phyloP scores from a whole-genome alignment of 2,329 filamentous ascomycete genomes.

The Lomentospora prolificans region DNA sequence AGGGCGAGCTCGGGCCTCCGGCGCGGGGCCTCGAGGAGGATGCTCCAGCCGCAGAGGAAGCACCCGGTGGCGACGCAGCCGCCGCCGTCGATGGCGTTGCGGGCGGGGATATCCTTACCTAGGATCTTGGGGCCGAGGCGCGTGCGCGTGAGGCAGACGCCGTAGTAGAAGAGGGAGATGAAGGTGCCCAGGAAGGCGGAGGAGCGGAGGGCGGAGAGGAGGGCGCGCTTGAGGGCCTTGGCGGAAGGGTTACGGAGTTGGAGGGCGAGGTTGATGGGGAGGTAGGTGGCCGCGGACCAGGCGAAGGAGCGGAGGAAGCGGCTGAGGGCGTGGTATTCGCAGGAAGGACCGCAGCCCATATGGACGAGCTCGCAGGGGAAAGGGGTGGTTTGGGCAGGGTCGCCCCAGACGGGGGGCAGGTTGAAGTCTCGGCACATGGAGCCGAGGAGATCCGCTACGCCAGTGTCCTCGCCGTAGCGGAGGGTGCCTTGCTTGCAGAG shows the following conservation, averaged over 20 bases:
- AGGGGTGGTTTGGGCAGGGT: conserved; percentile 58
- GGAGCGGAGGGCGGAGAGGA: conserved; percentile 56
- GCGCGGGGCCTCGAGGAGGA: conserved; percentile 57
- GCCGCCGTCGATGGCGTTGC: conserved; percentile 48
- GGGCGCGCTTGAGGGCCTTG: conserved; percentile 38
- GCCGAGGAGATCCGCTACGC: conserved; percentile 56
- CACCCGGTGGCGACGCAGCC: conserved; percentile 65
- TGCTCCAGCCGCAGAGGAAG: conserved; percentile 70
- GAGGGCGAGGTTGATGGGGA: conserved; percentile 63
- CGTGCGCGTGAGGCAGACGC: conserved; percentile 68
- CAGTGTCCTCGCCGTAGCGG: conserved; percentile 64
- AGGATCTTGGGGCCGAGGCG: conserved; percentile 62
- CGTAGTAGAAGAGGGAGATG: conserved; percentile 74
- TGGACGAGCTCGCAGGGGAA: conserved; percentile 80
- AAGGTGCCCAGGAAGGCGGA: conserved; percentile 71
- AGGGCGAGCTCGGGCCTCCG: conserved; percentile 66
- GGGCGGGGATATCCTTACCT: conserved; percentile 34
- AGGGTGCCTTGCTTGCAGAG: conserved; percentile 53
- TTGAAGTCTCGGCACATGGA: conserved; percentile 63
- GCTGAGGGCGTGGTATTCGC: conserved; percentile 62
- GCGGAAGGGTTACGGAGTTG: conserved; percentile 30
- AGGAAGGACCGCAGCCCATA: conserved; percentile 63
- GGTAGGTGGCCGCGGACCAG: conserved; percentile 67
- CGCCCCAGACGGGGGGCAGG: conserved; percentile 61
- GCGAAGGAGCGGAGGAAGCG: conserved; percentile 61